Base-by-base conservation (phyloP, 495 filamentous ascomycete genomes). In the Xylaria scruposa region DNA sequence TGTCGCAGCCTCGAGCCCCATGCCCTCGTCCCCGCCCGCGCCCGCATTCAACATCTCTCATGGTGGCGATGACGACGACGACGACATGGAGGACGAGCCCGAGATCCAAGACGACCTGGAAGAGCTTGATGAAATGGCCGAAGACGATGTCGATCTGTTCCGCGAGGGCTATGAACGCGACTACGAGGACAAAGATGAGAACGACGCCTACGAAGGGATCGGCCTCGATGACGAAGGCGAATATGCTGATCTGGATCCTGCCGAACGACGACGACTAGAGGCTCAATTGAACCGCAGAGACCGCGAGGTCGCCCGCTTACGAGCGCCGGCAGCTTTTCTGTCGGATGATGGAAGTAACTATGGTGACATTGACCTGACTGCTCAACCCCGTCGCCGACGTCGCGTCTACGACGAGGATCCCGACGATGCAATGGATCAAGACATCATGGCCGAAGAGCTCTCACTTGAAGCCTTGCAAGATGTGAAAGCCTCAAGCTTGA, bases 91-190 rank as follows among this genome's bases (percentile, higher is more conserved):
- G 73, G 90, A 92, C 53, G 92, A 93, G 61, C 85, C 88, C 65
- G 91, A 94, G 71, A 80, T 97, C 7, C 85, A 91, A 56, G 90
- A 87, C 59, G 94, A 97, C 76, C 90, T 98, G 74, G 95, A 98
- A 68, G 97, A 99, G 76, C 88, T 94, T 58, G 97, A 98, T 74
- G 97, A 99, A 81, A 89, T 94, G 89, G 97, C 95, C 13, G 97
- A 98, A 80, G 96, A 98, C 76, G 93, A 96, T 21, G 97, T 98
- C 75, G 95, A 99, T 82, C 88, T 99, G 33, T 98, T 98, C 77
- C 92, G 87, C 42, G 93, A 97, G 74, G 92, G 94, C 72, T 97
- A 94, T 80, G 94, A 97, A 81, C 86, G 87, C 70, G 95, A 98
- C 81, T 97, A 98, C 80, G 84, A 85, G 65, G 84, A 83, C 49